A percentile compares a stretch with the other conserved stretches of the same genome.
Conservation (phyloP, 225 moss, liverwort and hornwort species). For the Marchantia polymorpha region DNA sequence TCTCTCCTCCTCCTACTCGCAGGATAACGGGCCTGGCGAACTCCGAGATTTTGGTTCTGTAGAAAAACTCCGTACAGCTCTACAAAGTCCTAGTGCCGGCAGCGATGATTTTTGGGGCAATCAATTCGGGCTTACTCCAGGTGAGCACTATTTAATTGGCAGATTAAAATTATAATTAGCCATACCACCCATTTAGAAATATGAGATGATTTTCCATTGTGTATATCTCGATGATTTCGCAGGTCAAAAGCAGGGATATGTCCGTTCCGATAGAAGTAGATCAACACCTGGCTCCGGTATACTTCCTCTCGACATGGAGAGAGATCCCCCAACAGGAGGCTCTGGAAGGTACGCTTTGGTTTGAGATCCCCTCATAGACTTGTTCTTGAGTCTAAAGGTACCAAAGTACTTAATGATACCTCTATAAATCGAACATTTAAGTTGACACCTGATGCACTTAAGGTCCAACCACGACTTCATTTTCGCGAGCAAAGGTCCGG, state of each 20-base stretch:
- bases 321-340: slow-evolving; percentile 28
- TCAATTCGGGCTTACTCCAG: slow-evolving; percentile 32
- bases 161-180: not conserved
- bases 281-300: slow-evolving; percentile 39
- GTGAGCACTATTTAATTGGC: slow-evolving; percentile 13
- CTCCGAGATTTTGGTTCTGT: slow-evolving; percentile 35
- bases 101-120: slow-evolving; percentile 31
- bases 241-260: not conserved
- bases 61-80: slow-evolving; percentile 44
- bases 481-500: too few species aligned
- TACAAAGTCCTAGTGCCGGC: slow-evolving; percentile 36
- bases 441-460: too few species aligned
- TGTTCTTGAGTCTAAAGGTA: too few species aligned
- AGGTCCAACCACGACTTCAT: too few species aligned
- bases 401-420: too few species aligned
- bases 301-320: slow-evolving; percentile 40
- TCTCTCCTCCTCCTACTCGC: not conserved
- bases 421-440: too few species aligned
- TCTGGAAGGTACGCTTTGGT: slow-evolving; percentile 31
- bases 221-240: not conserved
- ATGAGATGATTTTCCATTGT: not conserved
- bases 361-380: not conserved
- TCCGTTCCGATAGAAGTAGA: slow-evolving; percentile 22
- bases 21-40: slow-evolving; percentile 17
- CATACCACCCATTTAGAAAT: not conserved